Percentiles rank a stretch among this genome's conserved stretches.
Evolutionary conservation across 176 grass and related monocot species (phyloP).

Genomic region (Guadua angustifolia): DNA sequence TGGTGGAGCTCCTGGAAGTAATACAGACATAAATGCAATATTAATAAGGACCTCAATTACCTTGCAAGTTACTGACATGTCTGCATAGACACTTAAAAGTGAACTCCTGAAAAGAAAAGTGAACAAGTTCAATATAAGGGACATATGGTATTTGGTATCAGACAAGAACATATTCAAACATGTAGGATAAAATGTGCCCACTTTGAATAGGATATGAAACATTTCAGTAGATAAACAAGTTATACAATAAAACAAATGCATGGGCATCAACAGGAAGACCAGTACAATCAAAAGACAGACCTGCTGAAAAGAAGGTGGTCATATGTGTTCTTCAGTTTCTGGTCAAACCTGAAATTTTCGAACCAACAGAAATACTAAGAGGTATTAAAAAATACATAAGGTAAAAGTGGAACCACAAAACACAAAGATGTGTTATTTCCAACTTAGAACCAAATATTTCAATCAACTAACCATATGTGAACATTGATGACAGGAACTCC

Average conservation of each 20-base stretch:
- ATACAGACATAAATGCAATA: conserved; percentile 5
- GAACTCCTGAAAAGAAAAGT: conserved; percentile 77
- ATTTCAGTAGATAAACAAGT: conserved; percentile 24
- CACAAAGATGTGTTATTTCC: conserved; percentile 18
- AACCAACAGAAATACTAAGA: conserved; percentile 42
- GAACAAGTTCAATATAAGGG: conserved; percentile 42
- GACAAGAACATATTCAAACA: conserved; percentile 17
- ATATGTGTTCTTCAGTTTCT: conserved; percentile 91
- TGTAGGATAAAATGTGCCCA: neutral
- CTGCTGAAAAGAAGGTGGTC: conserved; percentile 99
- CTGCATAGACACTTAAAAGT: conserved; percentile 96
- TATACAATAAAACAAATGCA: conserved; percentile 32
- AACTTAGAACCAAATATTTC: conserved; percentile 36
- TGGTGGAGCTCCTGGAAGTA: conserved; percentile 2
- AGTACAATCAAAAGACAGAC: conserved; percentile 42
- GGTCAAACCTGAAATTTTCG: conserved; percentile 80
- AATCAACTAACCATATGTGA: conserved; percentile 89
- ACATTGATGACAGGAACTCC: conserved; percentile 99
- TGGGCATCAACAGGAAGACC: conserved; percentile 14
- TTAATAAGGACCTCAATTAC: conserved; percentile 40
- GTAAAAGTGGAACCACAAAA: conserved; percentile 34
- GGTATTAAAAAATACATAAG: conserved; percentile 12
- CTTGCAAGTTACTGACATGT: conserved; percentile 98
- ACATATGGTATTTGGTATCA: conserved; percentile 6
- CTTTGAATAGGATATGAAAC: conserved; percentile 23